These are phyloP conservation scores for Beauveria sp. DNA, from an alignment of 2,329 filamentous ascomycete species.

Conservation along the genomic window DNA sequence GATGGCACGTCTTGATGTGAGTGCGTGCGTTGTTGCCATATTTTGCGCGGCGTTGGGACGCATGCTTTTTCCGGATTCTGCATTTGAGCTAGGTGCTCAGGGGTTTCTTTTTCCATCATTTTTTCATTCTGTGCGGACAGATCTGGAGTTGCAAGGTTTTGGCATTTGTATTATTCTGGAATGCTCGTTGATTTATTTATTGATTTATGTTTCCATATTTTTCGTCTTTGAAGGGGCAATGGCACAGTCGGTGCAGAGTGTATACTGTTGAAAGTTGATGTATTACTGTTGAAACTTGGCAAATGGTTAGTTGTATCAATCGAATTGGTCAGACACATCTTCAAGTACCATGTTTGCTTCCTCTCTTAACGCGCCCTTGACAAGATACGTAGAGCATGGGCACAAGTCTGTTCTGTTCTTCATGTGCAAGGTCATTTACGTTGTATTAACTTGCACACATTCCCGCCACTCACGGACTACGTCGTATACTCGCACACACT, in stretches of 20 bases:
- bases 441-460: no score
- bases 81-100: slow-evolving; percentile 5
- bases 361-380: neutral
- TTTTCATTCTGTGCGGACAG: neutral
- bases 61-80: neutral
- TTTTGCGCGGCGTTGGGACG: neutral
- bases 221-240: neutral
- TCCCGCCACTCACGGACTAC: neutral
- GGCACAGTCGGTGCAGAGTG: neutral
- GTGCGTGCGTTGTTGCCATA: neutral
- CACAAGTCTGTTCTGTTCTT: neutral
- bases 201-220: neutral
- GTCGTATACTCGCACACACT: neutral
- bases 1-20: slow-evolving; percentile 14
- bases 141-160: neutral
- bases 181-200: neutral
- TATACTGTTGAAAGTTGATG: neutral
- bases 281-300: neutral
- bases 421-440: no score
- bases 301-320: no score
- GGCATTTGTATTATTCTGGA: neutral
- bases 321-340: neutral
- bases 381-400: neutral
- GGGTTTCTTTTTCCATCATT: neutral
- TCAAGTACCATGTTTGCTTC: neutral